Evolutionary conservation across 2,329 filamentous ascomycete genomes (phyloP).

Genomic region (Grosmannia huntii): DNA sequence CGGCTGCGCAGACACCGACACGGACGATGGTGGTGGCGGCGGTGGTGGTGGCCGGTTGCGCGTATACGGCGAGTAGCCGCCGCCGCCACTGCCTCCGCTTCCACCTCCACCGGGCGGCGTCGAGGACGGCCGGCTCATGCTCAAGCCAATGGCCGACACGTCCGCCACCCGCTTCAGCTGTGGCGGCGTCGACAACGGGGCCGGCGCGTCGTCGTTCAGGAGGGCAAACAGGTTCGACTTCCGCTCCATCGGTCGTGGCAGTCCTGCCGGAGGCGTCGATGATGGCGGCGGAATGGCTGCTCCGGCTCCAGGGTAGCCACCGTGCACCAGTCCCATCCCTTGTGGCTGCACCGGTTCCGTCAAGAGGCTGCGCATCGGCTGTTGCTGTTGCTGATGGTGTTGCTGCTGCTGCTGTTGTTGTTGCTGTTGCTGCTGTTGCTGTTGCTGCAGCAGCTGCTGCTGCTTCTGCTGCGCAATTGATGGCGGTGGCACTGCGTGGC

Average conservation of each 20-base stretch:
- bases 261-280: conserved; percentile 19
- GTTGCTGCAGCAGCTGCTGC: no score
- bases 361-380: conserved; percentile 8
- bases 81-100: conserved; percentile 2
- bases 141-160: conserved; percentile 19
- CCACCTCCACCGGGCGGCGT: conserved; percentile 4
- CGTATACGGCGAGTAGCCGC: conserved; percentile 31
- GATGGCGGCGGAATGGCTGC: background rate
- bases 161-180: conserved; percentile 35
- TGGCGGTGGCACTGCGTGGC: background rate
- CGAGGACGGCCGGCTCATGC: conserved; percentile 2
- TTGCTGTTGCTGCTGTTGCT: no score
- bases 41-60: conserved; percentile 20
- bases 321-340: conserved; percentile 19
- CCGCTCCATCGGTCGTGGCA: conserved; percentile 31
- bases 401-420: background rate
- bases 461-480: conserved; percentile 1
- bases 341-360: conserved; percentile 10
- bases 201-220: conserved; percentile 46
- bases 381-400: conserved; percentile 3
- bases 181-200: conserved; percentile 21
- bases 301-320: background rate
- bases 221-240: conserved; percentile 53
- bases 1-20: conserved; percentile 15
- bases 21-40: conserved; percentile 20